Conservation (phyloP, 148 eudicot genomes). For the Salicornia ramosissima region DNA sequence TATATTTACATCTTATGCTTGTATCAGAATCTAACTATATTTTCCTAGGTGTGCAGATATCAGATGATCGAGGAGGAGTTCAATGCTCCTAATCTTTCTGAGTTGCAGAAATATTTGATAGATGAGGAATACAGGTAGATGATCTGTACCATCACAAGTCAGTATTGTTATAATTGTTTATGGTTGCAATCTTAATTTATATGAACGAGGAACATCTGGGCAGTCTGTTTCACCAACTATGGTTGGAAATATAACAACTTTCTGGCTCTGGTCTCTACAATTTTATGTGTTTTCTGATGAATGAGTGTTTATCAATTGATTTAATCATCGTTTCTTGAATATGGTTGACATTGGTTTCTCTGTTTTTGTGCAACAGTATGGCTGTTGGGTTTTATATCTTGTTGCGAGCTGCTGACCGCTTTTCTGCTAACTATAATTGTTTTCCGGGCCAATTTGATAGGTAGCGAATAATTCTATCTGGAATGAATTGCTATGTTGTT, state of each 20-base stretch:
- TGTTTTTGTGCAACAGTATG: conserved; percentile 40
- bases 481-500: not conserved
- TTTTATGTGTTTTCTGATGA: not conserved
- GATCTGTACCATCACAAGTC: not conserved
- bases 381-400: conserved; percentile 91
- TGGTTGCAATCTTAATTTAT: not conserved
- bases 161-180: not conserved
- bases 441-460: conserved; percentile 96
- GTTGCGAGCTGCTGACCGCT: conserved; percentile 88
- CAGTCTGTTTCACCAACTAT: not conserved
- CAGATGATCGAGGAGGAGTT: conserved; percentile 82
- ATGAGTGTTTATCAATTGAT: not conserved
- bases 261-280: not conserved
- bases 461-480: conserved; percentile 33
- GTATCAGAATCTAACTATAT: not conserved
- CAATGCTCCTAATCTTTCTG: conserved; percentile 58
- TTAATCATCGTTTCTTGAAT: not conserved
- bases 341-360: not conserved
- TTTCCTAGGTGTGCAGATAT: conserved; percentile 72
- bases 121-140: conserved; percentile 85
- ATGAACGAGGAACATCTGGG: not conserved
- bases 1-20: not conserved
- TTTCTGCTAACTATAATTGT: conserved; percentile 65
- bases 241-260: too few relatives aligned
- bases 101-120: conserved; percentile 75